phyloP scores from a whole-genome alignment of 176 grass and related monocot genomes.

The Dendrocalamus sinicus region DNA sequence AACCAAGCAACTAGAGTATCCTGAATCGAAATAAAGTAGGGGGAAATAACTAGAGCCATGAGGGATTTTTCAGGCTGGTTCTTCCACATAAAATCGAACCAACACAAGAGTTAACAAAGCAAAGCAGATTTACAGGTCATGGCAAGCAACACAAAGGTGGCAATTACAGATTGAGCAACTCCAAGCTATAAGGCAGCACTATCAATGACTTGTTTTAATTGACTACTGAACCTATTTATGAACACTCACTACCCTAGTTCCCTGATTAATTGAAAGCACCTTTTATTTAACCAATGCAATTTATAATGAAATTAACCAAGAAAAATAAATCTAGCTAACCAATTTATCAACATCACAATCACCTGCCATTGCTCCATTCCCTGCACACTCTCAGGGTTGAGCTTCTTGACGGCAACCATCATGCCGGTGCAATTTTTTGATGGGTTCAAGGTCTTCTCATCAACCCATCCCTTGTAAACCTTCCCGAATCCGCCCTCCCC shows the following conservation, averaged over 20 bases:
- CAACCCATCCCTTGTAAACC: constrained; percentile 92
- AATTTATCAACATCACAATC: not conserved
- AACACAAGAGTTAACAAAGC: not conserved
- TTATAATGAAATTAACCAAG: not conserved
- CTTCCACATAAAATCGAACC: not conserved
- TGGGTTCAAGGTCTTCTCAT: constrained; percentile 77
- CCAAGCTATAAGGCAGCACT: not conserved
- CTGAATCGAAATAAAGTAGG: not conserved
- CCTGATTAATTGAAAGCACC: constrained; percentile 2
- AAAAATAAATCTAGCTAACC: not conserved
- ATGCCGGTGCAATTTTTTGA: constrained; percentile 45
- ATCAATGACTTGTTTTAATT: not conserved
- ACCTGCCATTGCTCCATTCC: constrained; percentile 96
- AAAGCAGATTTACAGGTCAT: constrained; percentile 17
- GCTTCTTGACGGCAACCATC: constrained; percentile 83
- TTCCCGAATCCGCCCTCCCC: constrained; percentile 90
- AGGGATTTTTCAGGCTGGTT: not conserved
- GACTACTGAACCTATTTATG: not conserved
- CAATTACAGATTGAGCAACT: constrained; percentile 12
- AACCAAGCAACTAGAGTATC: constrained; percentile 16
- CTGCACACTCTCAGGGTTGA: constrained; percentile 87
- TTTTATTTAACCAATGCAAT: not conserved
- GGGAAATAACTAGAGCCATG: not conserved
- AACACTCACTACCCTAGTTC: not conserved
- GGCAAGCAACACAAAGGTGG: constrained; percentile 20